phyloP scores from a whole-genome alignment of 164 flowering plant species.

The Aristolochia fimbriata region DNA sequence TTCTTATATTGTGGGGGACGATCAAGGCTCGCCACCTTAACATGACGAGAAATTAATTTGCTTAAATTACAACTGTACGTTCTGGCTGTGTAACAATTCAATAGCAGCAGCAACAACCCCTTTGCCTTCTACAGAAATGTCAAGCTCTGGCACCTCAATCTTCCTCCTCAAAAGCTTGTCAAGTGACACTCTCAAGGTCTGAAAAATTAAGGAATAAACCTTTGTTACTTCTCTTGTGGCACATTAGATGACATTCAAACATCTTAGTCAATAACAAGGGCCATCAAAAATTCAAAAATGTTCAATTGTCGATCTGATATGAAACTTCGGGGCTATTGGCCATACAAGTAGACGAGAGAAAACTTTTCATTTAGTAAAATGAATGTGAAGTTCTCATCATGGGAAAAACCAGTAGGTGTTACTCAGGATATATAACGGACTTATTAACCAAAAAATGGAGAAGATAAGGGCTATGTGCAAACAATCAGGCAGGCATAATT shows the following conservation, averaged over 20 bases:
- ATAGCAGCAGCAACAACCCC: constrained; percentile 87
- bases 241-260: background rate
- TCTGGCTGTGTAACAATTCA: constrained; percentile 68
- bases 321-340: background rate
- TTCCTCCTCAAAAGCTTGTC: constrained; percentile 75
- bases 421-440: too few relatives aligned
- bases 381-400: too few relatives aligned
- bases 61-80: constrained; percentile 5
- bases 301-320: background rate
- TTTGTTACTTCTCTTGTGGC: background rate
- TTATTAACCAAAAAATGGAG: too few relatives aligned
- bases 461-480: too few relatives aligned
- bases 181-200: constrained; percentile 79
- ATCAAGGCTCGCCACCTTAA: too few relatives aligned
- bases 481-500: too few relatives aligned
- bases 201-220: constrained; percentile 15
- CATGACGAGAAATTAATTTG: too few relatives aligned
- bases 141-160: constrained; percentile 78
- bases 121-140: constrained; percentile 58
- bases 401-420: too few relatives aligned
- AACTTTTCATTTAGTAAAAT: background rate
- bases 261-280: background rate
- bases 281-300: background rate
- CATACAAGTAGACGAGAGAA: background rate
- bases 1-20: too few relatives aligned